Evolutionary conservation across 2,329 filamentous ascomycete genomes (phyloP).

Genomic region (Emmonsia crescens): DNA sequence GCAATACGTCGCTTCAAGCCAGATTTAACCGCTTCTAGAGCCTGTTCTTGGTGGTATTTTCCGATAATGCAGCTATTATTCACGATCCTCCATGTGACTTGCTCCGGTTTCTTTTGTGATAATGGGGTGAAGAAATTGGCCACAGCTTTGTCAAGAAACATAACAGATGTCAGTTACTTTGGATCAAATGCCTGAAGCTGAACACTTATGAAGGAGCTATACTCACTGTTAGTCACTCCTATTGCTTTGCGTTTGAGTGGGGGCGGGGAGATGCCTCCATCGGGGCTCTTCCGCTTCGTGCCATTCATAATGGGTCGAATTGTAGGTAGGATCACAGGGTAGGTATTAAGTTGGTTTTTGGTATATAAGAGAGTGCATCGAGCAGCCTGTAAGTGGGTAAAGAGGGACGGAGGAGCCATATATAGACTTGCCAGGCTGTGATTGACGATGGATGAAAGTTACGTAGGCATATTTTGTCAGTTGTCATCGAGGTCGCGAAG

Average conservation of each 20-base stretch:
- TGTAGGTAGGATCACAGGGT: not conserved
- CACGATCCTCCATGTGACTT: constrained; percentile 56
- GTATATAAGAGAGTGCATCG: not conserved
- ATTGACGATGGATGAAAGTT: not conserved
- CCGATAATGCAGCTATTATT: constrained; percentile 65
- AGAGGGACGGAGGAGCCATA: not conserved
- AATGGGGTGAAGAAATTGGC: constrained; percentile 78
- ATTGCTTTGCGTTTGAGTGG: constrained; percentile 45
- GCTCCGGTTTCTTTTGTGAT: constrained; percentile 73
- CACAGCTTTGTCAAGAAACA: constrained; percentile 36
- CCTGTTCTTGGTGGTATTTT: constrained; percentile 42
- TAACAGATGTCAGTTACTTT: not conserved
- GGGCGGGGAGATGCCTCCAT: constrained; percentile 44
- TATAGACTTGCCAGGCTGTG: not conserved
- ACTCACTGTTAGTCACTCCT: constrained; percentile 44
- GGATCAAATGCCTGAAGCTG: constrained; percentile 10
- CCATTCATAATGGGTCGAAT: constrained; percentile 1
- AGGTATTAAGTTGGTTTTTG: not conserved
- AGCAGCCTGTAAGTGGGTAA: not conserved
- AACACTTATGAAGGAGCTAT: not conserved
- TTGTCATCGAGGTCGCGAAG: constrained; percentile 17
- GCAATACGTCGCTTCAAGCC: constrained; percentile 27
- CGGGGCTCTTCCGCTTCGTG: constrained; percentile 3
- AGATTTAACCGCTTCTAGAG: not conserved
- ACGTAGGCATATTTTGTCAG: not conserved